A percentile compares a stretch with the other conserved stretches of the same genome.
These are phyloP conservation scores for Blyttiomyces sp. DNA, from an alignment of 371 early-diverging fungal species.

Conservation along the genomic window DNA sequence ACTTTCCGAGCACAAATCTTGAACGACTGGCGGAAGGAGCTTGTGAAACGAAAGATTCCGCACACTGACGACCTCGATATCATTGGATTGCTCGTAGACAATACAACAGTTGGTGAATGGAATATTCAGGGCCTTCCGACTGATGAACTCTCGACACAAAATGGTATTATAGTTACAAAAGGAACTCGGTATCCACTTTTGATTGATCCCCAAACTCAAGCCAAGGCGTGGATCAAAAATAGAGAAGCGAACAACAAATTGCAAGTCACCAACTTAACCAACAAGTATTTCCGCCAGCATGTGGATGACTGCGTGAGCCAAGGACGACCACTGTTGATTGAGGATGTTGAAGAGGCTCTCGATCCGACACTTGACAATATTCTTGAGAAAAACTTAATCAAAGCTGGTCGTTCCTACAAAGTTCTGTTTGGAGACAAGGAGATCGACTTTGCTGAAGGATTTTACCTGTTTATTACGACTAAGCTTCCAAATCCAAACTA, in stretches of 20 bases:
- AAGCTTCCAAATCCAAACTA: constrained; percentile 63
- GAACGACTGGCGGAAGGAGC: constrained; percentile 52
- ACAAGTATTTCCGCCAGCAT: constrained; percentile 59
- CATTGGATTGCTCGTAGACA: constrained; percentile 54
- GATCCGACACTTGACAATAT: constrained; percentile 64
- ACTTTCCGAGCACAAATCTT: constrained; percentile 49
- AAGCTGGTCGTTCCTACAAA: constrained; percentile 54
- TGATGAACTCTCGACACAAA: constrained; percentile 59
- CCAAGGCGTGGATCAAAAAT: constrained; percentile 59
- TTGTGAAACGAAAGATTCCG: constrained; percentile 49
- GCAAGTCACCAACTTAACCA: constrained; percentile 47
- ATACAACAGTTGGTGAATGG: constrained; percentile 61
- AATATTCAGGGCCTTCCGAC: constrained; percentile 66
- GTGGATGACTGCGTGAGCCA: constrained; percentile 55
- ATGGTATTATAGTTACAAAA: constrained; percentile 58
- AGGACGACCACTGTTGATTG: constrained; percentile 58
- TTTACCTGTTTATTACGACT: constrained; percentile 57
- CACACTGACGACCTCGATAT: constrained; percentile 57
- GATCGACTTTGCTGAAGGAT: constrained; percentile 53
- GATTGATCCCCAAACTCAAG: constrained; percentile 63
- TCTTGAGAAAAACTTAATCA: constrained; percentile 56
- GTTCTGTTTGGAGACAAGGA: constrained; percentile 62
- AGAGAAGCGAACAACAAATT: constrained; percentile 57
- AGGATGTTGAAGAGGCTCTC: constrained; percentile 58
- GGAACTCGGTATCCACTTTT: constrained; percentile 58